Evolutionary conservation across 1,284 basidiomycete genomes (phyloP).

Genomic region (Ganoderma meredithae): DNA sequence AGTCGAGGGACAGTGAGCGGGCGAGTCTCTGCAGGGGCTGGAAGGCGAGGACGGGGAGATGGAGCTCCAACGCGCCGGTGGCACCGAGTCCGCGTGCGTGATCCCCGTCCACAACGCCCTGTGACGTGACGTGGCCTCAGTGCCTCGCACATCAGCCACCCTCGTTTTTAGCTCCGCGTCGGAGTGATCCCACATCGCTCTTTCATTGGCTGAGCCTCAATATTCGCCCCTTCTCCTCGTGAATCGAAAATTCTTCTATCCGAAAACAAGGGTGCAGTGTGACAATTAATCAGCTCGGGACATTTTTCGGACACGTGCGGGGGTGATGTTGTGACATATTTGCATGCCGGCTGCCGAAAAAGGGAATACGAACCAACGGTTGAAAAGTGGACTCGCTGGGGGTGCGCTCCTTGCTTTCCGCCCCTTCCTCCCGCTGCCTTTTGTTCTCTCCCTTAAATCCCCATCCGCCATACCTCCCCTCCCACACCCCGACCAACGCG

Average conservation of each 20-base stretch:
- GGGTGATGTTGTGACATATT: conserved; percentile 37
- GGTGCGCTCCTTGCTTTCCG: conserved; percentile 27
- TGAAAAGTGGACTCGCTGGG: conserved; percentile 35
- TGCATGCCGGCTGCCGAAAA: conserved; percentile 28
- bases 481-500: conserved; percentile 30
- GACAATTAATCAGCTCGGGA: conserved; percentile 31
- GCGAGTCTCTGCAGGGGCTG: background rate
- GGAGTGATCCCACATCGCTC: conserved; percentile 16
- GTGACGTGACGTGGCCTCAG: conserved; percentile 33
- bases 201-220: conserved; percentile 19
- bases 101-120: conserved; percentile 17
- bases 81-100: conserved; percentile 30
- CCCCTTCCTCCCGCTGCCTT: conserved; percentile 32
- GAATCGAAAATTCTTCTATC: conserved; percentile 28
- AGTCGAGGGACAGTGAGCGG: background rate
- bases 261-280: conserved; percentile 23
- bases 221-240: conserved; percentile 24
- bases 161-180: conserved; percentile 28
- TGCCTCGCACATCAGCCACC: conserved; percentile 28
- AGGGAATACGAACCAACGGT: conserved; percentile 36
- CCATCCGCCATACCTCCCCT: conserved; percentile 31
- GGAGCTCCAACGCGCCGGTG: conserved; percentile 24
- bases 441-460: conserved; percentile 29
- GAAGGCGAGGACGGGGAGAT: no score
- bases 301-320: conserved; percentile 35